Evolutionary conservation across 192 early-diverging fungal species (phyloP).

Genomic region (Entomortierella lignicola): DNA sequence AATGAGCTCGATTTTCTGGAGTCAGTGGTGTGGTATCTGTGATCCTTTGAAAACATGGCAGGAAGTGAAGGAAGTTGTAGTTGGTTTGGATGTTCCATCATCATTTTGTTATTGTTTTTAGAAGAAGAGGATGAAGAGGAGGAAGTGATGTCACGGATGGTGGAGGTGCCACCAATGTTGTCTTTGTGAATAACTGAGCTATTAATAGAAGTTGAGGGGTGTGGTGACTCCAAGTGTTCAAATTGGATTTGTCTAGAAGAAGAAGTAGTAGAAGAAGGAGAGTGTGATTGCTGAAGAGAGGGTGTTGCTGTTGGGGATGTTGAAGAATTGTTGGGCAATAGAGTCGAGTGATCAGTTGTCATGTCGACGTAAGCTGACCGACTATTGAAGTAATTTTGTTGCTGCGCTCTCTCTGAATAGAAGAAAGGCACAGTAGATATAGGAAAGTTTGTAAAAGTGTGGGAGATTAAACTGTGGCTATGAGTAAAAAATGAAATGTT

Average conservation of each 20-base stretch:
- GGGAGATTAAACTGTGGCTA: not conserved
- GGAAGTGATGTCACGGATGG: not conserved
- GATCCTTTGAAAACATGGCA: slow-evolving; percentile 5
- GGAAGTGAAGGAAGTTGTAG: slow-evolving; percentile 1
- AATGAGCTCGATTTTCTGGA: not conserved
- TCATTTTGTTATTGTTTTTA: slow-evolving; percentile 1
- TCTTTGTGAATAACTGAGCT: not conserved
- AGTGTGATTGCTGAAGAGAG: not conserved
- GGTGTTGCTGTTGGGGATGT: too few relatives aligned
- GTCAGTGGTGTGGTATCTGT: not conserved
- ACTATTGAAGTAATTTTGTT: not conserved
- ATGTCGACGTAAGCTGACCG: not conserved
- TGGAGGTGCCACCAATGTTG: not conserved
- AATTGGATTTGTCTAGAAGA: not conserved
- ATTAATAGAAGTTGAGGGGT: slow-evolving; percentile 8
- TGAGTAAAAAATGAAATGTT: not conserved
- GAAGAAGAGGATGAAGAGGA: not conserved
- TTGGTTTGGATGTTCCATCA: not conserved
- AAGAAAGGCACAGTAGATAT: not conserved
- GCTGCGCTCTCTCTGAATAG: not conserved
- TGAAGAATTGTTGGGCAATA: slow-evolving; percentile 7
- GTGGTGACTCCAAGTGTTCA: too few relatives aligned
- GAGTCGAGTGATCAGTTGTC: slow-evolving; percentile 1
- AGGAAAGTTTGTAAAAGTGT: not conserved
- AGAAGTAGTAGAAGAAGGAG: not conserved